A percentile compares a stretch with the other conserved stretches of the same genome.
Conservation (phyloP, 1,284 basidiomycete genomes). For the Naganishia liquefaciens region DNA sequence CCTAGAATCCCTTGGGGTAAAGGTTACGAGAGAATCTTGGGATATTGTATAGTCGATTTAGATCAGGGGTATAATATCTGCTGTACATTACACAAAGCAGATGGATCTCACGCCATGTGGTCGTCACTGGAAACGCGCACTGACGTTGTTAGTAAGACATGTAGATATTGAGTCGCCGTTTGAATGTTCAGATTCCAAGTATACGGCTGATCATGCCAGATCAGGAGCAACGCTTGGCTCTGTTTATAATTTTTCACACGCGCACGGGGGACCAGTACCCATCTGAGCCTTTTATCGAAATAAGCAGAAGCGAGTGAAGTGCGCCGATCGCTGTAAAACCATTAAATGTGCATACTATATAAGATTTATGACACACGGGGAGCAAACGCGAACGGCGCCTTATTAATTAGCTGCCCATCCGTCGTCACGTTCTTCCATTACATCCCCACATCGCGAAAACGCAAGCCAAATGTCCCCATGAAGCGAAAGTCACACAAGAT, state of each 20-base stretch:
- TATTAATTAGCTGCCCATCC: too few species aligned
- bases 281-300: too few species aligned
- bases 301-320: too few species aligned
- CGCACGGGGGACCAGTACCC: too few species aligned
- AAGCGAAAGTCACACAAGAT: neutral
- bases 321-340: neutral
- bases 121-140: too few species aligned
- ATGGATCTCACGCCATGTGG: neutral
- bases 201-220: too few species aligned
- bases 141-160: too few species aligned
- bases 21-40: neutral
- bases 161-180: too few species aligned
- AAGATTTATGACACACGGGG: neutral
- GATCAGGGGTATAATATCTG: neutral
- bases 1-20: neutral
- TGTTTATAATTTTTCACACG: too few species aligned
- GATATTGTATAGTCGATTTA: neutral
- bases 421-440: too few species aligned
- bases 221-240: too few species aligned
- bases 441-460: constrained; percentile 3
- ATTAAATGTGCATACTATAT: neutral
- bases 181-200: too few species aligned
- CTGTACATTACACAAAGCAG: neutral
- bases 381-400: neutral
- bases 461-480: constrained; percentile 2